Conservation (phyloP, 2,329 filamentous ascomycete genomes). For the Aspergillus udagawae region DNA sequence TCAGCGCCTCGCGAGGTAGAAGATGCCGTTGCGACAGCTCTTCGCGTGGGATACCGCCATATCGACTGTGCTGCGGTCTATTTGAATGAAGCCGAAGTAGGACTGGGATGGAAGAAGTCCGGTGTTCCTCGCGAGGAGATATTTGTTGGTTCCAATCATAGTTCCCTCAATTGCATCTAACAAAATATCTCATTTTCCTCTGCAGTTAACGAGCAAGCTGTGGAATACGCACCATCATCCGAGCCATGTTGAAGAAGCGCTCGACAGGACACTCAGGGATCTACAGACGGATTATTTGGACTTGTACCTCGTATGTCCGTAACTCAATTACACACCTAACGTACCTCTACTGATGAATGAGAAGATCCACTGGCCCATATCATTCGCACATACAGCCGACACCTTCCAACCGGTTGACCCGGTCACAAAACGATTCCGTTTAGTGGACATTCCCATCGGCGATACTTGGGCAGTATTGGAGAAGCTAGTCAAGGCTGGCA, state of each 20-base stretch:
- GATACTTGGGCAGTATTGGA: constrained; percentile 38
- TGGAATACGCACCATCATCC: constrained; percentile 55
- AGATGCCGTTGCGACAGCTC: constrained; percentile 46
- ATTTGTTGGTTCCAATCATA: constrained; percentile 21
- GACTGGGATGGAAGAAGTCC: constrained; percentile 30
- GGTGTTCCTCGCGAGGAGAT: constrained; percentile 29
- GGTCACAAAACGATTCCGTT: constrained; percentile 22
- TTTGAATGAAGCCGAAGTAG: constrained; percentile 30
- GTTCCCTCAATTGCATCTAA: constrained; percentile 9
- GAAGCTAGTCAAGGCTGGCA: constrained; percentile 30
- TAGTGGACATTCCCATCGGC: constrained; percentile 23
- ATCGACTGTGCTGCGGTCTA: constrained; percentile 45
- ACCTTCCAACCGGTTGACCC: constrained; percentile 25
- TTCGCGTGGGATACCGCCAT: constrained; percentile 35
- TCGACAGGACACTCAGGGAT: constrained; percentile 48
- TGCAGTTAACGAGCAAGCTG: constrained; percentile 53
- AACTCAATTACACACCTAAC: constrained; percentile 13
- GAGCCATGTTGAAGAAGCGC: constrained; percentile 46
- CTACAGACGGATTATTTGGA: constrained; percentile 53
- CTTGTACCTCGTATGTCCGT: constrained; percentile 43
- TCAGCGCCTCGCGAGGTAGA: constrained; percentile 44
- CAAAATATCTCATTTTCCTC: not conserved
- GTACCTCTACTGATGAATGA: constrained; percentile 1
- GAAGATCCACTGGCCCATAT: constrained; percentile 34
- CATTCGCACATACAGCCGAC: constrained; percentile 26